Base-by-base conservation (phyloP, 1,139 yeast genomes). In the Kazachstania sp. region DNA sequence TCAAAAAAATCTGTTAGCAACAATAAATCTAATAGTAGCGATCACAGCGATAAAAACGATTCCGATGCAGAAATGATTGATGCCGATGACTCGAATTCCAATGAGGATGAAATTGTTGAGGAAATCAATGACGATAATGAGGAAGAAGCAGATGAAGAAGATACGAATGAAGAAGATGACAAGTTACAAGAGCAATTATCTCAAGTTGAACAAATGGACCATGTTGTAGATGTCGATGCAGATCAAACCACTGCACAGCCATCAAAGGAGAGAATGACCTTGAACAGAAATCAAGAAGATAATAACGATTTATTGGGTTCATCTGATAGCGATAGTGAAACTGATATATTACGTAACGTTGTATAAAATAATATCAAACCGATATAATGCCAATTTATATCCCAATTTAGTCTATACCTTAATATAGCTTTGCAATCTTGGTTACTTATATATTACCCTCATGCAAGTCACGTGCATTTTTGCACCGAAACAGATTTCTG, bases 111-210 rank as follows among this genome's bases (percentile, higher is more conserved):
- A 11, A 18, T 35, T 16, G 23, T n/a, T 16, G 23, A 18, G 4
- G 36, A n/a, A 18, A 15, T 13, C 4, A 11, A 6, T 15, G 18
- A 32, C 19, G 19, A 32, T 9, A 11, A 50, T 35, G 52, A 54
- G 2, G 39, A 38, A 19, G 71, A 70, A 47, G 61, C 66, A 46
- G 59, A 58, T 34, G 73, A 68, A 36, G 28, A 37, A 13, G 43
- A 40, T 12, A 16, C 68, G 6, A 77, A 71, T 19, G 79, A 75
- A 15, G 79, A 71, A 7, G 78, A 68, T 3, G 68, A 67, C 34
- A 74, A 71, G 13, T 4, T 39, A 12, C 42, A 39, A n/a, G 36
- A 39, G 13, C 42, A 39, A 28, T 11, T 39, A 11, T 29, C 35
- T 31, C 35, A 39, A 15, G 42, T 39, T 15, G 42, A 39, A 39